Percentiles rank a stretch among this genome's conserved stretches.
Conservation (phyloP, 2,329 filamentous ascomycete species). For the Didymella pinodella region DNA sequence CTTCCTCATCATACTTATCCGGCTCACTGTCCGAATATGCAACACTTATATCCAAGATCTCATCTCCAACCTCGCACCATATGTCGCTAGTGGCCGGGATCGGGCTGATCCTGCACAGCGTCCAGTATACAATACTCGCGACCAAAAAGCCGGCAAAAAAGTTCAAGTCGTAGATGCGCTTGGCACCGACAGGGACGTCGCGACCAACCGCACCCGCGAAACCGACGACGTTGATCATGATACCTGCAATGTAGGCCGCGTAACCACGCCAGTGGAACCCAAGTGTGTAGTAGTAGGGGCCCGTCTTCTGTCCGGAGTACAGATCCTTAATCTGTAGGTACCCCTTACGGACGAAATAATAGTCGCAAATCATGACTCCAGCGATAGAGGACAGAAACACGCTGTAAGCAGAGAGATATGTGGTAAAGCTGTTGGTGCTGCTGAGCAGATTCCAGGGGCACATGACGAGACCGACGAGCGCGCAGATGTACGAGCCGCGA, state of each 20-base stretch:
- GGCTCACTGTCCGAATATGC: slow-evolving; percentile 37
- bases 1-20: slow-evolving; percentile 41
- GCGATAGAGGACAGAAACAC: slow-evolving; percentile 94
- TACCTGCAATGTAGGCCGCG: slow-evolving; percentile 80
- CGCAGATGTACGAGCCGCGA: slow-evolving; percentile 86
- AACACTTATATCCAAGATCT: slow-evolving; percentile 39
- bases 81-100: slow-evolving; percentile 75
- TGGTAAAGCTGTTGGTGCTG: slow-evolving; percentile 82
- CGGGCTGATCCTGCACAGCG: slow-evolving; percentile 72
- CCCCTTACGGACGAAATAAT: slow-evolving; percentile 84
- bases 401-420: slow-evolving; percentile 88
- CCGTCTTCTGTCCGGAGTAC: slow-evolving; percentile 72
- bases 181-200: slow-evolving; percentile 76
- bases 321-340: slow-evolving; percentile 81
- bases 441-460: slow-evolving; percentile 84
- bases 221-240: slow-evolving; percentile 89
- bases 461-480: slow-evolving; percentile 80
- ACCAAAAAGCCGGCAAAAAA: slow-evolving; percentile 87
- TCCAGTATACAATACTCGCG: slow-evolving; percentile 71
- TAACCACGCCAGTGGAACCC: slow-evolving; percentile 88
- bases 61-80: slow-evolving; percentile 78
- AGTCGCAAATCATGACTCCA: slow-evolving; percentile 88
- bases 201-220: slow-evolving; percentile 82
- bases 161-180: slow-evolving; percentile 88
- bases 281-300: slow-evolving; percentile 75